phyloP scores from a whole-genome alignment of 176 grass and related monocot genomes.

The Carex myosuroides region DNA sequence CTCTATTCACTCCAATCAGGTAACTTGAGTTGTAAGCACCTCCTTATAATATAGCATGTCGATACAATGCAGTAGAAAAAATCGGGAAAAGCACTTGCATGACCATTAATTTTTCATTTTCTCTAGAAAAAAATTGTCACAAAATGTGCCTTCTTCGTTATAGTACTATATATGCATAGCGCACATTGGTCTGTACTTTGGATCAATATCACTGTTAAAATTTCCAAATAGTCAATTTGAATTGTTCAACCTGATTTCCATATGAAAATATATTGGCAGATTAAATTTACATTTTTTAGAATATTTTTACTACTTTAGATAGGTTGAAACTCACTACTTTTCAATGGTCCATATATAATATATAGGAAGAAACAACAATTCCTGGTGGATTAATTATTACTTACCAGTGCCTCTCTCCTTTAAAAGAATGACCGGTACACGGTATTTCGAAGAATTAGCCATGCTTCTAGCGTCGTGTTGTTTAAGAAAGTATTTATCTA shows the following conservation, averaged over 20 bases:
- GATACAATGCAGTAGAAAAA: neutral
- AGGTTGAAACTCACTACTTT: no score
- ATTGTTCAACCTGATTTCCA: no score
- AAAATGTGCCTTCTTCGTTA: neutral
- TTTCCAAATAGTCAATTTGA: no score
- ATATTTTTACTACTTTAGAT: no score
- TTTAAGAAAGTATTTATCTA: neutral
- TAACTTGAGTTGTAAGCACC: neutral
- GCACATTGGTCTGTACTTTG: no score
- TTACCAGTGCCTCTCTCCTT: neutral
- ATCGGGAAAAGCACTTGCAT: neutral
- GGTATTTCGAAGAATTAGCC: neutral
- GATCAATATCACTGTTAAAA: no score
- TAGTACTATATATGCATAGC: no score
- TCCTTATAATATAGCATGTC: neutral
- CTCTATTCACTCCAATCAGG: conserved; percentile 79
- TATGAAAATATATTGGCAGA: no score
- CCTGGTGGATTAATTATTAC: neutral
- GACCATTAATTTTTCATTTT: neutral
- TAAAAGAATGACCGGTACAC: neutral
- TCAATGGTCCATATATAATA: no score
- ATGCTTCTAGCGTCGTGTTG: neutral
- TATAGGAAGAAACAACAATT: neutral
- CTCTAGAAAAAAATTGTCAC: neutral
- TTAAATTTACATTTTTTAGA: no score